Conservation (phyloP, 345 rosid genomes). For the Geranium rotundifolium region DNA sequence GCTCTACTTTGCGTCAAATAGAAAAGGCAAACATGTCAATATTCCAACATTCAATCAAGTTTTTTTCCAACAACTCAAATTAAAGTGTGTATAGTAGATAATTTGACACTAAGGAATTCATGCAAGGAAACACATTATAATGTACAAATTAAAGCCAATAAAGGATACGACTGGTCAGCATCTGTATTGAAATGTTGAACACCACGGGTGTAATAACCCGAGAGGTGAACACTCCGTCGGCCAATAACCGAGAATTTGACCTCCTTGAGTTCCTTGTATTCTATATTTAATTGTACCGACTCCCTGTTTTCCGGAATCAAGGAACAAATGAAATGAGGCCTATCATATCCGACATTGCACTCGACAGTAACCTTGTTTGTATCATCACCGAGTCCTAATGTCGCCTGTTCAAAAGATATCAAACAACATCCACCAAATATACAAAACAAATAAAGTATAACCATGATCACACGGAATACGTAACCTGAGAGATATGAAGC, state of each 20-base stretch:
- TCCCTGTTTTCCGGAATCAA: not conserved
- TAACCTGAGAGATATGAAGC: no score
- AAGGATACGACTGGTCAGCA: conserved; percentile 8
- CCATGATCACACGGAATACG: no score
- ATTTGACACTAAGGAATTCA: no score
- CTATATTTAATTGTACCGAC: not conserved
- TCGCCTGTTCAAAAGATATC: not conserved
- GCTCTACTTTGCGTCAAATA: no score
- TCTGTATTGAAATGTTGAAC: not conserved
- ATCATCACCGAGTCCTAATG: not conserved
- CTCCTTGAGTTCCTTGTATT: not conserved
- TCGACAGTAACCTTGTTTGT: not conserved
- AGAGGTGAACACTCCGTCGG: conserved; percentile 6
- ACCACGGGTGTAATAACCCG: not conserved
- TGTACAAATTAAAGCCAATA: not conserved
- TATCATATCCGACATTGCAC: conserved; percentile 2
- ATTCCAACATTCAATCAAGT: no score
- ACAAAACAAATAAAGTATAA: no score
- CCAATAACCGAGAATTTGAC: conserved; percentile 2
- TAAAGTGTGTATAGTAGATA: no score
- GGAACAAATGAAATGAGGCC: not conserved
- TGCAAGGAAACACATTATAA: no score
- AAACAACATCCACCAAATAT: not conserved
- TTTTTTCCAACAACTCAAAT: no score
- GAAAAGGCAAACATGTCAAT: no score